These are phyloP conservation scores for Coemansia sp. DNA, from an alignment of 192 early-diverging fungal genomes.

Conservation along the genomic window DNA sequence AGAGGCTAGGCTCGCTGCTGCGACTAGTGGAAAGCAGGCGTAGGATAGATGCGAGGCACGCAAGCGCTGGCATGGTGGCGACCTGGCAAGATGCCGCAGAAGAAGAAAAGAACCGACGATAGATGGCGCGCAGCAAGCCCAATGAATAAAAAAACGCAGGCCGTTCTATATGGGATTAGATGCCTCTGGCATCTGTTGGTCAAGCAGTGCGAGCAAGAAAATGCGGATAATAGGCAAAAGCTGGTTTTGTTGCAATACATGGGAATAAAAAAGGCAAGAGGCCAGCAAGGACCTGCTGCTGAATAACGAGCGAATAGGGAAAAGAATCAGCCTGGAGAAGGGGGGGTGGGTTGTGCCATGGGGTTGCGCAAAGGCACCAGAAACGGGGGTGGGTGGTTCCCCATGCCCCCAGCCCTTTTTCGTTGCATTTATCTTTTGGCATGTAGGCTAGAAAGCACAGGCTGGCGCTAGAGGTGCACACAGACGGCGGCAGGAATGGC, in stretches of 20 bases:
- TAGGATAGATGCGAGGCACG: neutral
- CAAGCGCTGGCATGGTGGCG: neutral
- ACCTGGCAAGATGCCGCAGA: too few species aligned
- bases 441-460: neutral
- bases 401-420: neutral
- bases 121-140: neutral
- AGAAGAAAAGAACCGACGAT: too few species aligned
- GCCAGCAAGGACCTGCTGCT: neutral
- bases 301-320: neutral
- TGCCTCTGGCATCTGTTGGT: neutral
- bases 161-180: too few species aligned
- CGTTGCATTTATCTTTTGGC: neutral
- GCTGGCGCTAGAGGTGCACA: neutral
- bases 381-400: neutral
- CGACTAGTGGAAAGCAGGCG: neutral
- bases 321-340: neutral
- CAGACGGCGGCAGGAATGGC: neutral
- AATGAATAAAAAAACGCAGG: neutral
- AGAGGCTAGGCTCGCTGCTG: slow-evolving; percentile 23
- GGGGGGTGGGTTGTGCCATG: neutral
- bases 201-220: neutral
- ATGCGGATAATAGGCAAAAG: neutral
- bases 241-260: neutral
- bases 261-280: neutral
- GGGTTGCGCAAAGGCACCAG: neutral